Conservation (phyloP, 139 green algal species). For the Pleodorina starrii region DNA sequence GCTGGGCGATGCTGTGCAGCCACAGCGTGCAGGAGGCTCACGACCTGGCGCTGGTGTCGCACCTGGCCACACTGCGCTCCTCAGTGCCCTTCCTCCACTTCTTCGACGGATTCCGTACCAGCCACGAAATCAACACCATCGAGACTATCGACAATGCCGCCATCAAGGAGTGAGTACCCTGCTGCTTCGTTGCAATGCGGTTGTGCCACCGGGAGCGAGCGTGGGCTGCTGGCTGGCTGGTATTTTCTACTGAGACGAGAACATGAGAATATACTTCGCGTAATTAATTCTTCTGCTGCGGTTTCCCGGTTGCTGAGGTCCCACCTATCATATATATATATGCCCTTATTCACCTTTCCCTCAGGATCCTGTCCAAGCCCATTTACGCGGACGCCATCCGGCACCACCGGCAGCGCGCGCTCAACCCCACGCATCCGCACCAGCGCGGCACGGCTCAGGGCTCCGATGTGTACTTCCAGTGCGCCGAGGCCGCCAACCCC, state of each 20-base stretch:
- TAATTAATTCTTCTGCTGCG: too few species aligned
- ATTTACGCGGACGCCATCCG: constrained; percentile 35
- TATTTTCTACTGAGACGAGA: too few species aligned
- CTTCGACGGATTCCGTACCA: constrained; percentile 67
- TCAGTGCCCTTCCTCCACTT: constrained; percentile 66
- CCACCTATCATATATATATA: too few species aligned
- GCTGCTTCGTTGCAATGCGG: too few species aligned
- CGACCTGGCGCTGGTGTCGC: constrained; percentile 70
- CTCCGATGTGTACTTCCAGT: constrained; percentile 72
- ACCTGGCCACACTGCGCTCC: constrained; percentile 69
- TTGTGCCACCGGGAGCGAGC: too few species aligned
- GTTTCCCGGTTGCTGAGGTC: too few species aligned
- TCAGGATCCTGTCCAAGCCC: constrained; percentile 27
- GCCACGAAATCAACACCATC: constrained; percentile 68
- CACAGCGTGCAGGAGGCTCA: constrained; percentile 77
- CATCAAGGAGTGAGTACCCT: constrained; percentile 33
- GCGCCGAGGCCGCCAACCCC: constrained; percentile 66
- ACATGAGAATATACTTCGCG: too few species aligned
- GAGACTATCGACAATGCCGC: not conserved
- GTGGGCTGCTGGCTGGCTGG: too few species aligned
- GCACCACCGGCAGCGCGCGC: constrained; percentile 48
- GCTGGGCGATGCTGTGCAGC: constrained; percentile 72
- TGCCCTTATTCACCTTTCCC: too few species aligned
- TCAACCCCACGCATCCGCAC: constrained; percentile 66
- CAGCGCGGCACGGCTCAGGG: constrained; percentile 68